A percentile compares a stretch with the other conserved stretches of the same genome.
Conservation (phyloP, 2,329 filamentous ascomycete species). For the Colletotrichum lupini region DNA sequence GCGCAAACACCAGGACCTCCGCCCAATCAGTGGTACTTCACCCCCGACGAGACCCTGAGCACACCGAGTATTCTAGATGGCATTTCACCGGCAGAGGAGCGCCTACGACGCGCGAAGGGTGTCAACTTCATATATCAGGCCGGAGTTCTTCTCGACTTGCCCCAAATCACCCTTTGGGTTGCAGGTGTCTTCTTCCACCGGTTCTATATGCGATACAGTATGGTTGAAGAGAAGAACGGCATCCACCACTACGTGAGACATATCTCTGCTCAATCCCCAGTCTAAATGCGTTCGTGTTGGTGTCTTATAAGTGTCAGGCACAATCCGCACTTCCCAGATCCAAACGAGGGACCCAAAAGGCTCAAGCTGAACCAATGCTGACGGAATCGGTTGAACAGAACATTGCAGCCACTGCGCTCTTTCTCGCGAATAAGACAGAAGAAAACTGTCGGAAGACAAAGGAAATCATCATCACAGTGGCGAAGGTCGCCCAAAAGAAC, state of each 20-base stretch:
- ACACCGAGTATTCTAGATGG: conserved; percentile 89
- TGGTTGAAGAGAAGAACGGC: conserved; percentile 79
- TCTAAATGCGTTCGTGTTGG: neutral
- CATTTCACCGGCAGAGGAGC: conserved; percentile 80
- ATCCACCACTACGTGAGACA: conserved; percentile 89
- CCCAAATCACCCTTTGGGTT: conserved; percentile 91
- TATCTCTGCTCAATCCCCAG: neutral
- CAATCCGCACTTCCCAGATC: conserved; percentile 23
- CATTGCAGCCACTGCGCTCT: conserved; percentile 90
- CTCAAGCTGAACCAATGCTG: conserved; percentile 21
- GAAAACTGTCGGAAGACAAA: conserved; percentile 97
- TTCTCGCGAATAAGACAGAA: conserved; percentile 96
- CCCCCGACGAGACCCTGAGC: conserved; percentile 81
- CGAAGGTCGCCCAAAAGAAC: conserved; percentile 95
- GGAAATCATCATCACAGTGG: conserved; percentile 92
- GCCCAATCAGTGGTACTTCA: conserved; percentile 87
- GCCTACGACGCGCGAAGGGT: conserved; percentile 85
- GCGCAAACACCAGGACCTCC: conserved; percentile 44
- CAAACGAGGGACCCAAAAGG: conserved; percentile 27
- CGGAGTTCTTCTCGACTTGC: conserved; percentile 90
- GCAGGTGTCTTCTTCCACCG: conserved; percentile 95
- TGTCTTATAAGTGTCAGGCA: conserved; percentile 32
- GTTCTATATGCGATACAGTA: conserved; percentile 91
- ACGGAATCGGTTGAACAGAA: conserved; percentile 58
- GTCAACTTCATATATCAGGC: conserved; percentile 97